Evolutionary conservation across 495 filamentous ascomycete species (phyloP), one percentile per base, ranked within the genome.

Genomic region (Astrothelium macrocarpum): DNA sequence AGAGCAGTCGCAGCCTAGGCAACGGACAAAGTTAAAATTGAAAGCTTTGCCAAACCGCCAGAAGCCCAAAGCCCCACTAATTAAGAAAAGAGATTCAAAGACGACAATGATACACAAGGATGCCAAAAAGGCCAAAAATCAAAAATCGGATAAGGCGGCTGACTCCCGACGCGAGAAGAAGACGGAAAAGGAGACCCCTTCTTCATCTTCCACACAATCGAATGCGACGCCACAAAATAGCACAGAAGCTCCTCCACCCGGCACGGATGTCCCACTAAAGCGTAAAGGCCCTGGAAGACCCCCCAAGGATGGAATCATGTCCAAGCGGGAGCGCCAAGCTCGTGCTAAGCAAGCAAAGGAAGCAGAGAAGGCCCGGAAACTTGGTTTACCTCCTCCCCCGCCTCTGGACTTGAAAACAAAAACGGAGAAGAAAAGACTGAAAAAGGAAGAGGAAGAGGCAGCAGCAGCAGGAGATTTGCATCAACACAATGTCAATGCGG

Each of bases 271-370:
- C 60, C 80, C 83, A 4, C 78, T 80, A 2, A 90, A 85, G 71
- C 88, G 90, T 61, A 86, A 89, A 61, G 91, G 91, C 12, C 91
- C 91, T 53, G 91, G 91, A 34, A 78, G 91, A 61, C 91, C 91
- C 53, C 91, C 91, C 10, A 95, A 95, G 79, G 88, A 95, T 73
- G 91, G 91, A 7, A 85, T 94, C 71, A 91, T 95, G 84, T 96
- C 91, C 9, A 95, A 95, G 77, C 83, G 90, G 42, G 89, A 90
- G 73, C 79, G 87, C 65, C 81, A 82, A 64, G 74, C 86, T 65
- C 78, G 86, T 62, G 85, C 86, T 68, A 87, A 86, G 69, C 82
- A 86, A 65, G 82, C 80, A 2, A 74, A 74, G 53, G 71, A 74
- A 36, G 60, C 61, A 7, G 67, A 73, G 46, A 71, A 69, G 63